Evolutionary conservation across 140 eudicot species (phyloP).

Genomic region (Senecio squalidus): DNA sequence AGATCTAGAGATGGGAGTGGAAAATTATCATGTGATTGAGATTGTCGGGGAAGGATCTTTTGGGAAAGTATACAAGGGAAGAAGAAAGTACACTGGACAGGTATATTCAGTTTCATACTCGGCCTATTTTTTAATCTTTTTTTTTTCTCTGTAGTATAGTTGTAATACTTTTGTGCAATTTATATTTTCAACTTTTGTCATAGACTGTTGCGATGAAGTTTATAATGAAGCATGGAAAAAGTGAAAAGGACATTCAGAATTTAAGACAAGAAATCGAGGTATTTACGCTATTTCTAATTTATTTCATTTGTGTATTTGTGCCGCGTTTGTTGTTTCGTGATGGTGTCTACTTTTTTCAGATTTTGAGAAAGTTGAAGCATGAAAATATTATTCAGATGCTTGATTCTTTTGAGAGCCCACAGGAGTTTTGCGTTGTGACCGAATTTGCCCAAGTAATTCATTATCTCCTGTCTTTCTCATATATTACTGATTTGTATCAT

Average conservation of each 20-base stretch:
- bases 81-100: slow-evolving; percentile 88
- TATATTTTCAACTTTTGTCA: background rate
- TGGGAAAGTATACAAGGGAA: slow-evolving; percentile 93
- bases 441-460: slow-evolving; percentile 84
- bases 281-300: background rate
- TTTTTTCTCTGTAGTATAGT: background rate
- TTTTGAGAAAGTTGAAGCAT: slow-evolving; percentile 93
- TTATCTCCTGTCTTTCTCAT: background rate
- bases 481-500: background rate
- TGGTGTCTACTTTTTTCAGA: slow-evolving; percentile 41
- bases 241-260: slow-evolving; percentile 89
- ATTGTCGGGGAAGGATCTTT: slow-evolving; percentile 97
- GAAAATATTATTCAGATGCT: slow-evolving; percentile 92
- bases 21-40: slow-evolving; percentile 89
- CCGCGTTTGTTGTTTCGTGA: slow-evolving; percentile 1
- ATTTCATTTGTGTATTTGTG: background rate
- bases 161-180: background rate
- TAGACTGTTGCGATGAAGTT: slow-evolving; percentile 99
- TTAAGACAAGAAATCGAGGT: slow-evolving; percentile 98
- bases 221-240: slow-evolving; percentile 89
- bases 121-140: background rate
- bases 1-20: slow-evolving; percentile 65
- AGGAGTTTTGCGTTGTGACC: slow-evolving; percentile 96
- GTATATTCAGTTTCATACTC: slow-evolving; percentile 23
- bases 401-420: slow-evolving; percentile 93